A percentile compares a stretch with the other conserved stretches of the same genome.
These are phyloP conservation scores for Erythrobasidium hasegawianum DNA, from an alignment of 1,284 basidiomycete genomes.

Conservation along the genomic window DNA sequence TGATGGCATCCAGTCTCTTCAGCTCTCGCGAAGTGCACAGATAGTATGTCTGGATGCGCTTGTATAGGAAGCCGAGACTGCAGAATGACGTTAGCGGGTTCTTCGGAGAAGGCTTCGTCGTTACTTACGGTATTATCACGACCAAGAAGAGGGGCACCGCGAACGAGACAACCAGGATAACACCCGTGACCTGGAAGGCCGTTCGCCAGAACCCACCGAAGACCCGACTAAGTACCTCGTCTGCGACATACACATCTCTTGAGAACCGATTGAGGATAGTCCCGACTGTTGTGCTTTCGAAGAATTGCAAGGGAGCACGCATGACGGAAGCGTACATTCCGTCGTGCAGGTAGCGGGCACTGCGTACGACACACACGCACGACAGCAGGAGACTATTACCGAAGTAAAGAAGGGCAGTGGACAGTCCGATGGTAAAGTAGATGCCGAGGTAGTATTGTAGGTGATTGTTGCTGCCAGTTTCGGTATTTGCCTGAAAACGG, in stretches of 20 bases:
- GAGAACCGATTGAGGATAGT: conserved; percentile 79
- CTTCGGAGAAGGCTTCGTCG: no score
- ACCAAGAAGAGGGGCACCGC: conserved; percentile 68
- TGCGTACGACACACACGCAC: conserved; percentile 72
- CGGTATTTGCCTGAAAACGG: conserved; percentile 66
- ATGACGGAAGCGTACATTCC: conserved; percentile 61
- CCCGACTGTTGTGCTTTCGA: conserved; percentile 52
- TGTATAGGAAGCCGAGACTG: conserved; percentile 41
- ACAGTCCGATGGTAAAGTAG: conserved; percentile 41
- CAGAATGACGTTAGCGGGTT: conserved; percentile 26
- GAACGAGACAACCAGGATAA: conserved; percentile 76
- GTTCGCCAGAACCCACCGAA: conserved; percentile 49
- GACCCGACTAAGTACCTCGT: conserved; percentile 63
- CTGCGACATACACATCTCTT: conserved; percentile 86
- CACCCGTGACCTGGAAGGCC: conserved; percentile 59
- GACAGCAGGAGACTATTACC: conserved; percentile 57
- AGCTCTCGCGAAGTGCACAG: conserved; percentile 54
- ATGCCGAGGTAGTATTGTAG: conserved; percentile 43
- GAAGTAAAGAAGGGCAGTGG: conserved; percentile 33
- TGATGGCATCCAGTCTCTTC: conserved; percentile 84
- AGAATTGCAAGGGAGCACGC: conserved; percentile 78
- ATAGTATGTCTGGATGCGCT: conserved; percentile 55
- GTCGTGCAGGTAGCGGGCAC: conserved; percentile 63
- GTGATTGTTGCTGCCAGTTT: conserved; percentile 58
- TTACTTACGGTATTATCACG: conserved; percentile 59